Conservation (phyloP, 805 yeast species). For the Wickerhamomyces xylosicus region DNA sequence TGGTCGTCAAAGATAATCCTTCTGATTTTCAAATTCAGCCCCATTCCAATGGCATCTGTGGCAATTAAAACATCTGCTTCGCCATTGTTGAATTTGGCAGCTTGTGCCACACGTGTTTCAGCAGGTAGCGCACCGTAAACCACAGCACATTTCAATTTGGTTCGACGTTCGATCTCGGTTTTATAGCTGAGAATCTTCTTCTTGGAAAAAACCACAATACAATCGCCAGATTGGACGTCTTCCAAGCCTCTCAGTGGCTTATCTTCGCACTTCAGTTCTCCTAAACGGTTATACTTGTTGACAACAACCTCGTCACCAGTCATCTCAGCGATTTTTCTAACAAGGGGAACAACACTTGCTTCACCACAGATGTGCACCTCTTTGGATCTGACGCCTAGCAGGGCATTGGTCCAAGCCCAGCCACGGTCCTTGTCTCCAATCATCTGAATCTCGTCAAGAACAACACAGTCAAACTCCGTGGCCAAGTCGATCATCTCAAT, state of each 20-base stretch:
- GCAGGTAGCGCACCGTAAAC: constrained; percentile 96
- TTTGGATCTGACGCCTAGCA: constrained; percentile 76
- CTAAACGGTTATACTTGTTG: constrained; percentile 63
- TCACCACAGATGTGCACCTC: constrained; percentile 95
- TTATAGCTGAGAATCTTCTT: constrained; percentile 59
- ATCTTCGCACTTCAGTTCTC: constrained; percentile 50
- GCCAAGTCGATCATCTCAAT: constrained; percentile 82
- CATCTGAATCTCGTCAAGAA: constrained; percentile 96
- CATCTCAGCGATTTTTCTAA: constrained; percentile 43
- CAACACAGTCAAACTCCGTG: constrained; percentile 71
- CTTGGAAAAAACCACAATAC: constrained; percentile 82
- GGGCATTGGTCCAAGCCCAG: constrained; percentile 88
- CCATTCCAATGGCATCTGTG: constrained; percentile 98
- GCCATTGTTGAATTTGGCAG: constrained; percentile 68
- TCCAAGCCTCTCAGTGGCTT: constrained; percentile 24
- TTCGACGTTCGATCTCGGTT: constrained; percentile 52
- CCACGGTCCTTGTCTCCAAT: constrained; percentile 73
- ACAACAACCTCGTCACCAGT: constrained; percentile 81
- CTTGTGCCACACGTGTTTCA: constrained; percentile 83
- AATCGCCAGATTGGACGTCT: constrained; percentile 62
- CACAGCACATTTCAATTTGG: constrained; percentile 68
- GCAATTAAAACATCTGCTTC: constrained; percentile 80
- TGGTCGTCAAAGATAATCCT: constrained; percentile 67
- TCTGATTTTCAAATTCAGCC: constrained; percentile 75
- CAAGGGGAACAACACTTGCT: constrained; percentile 63